Evolutionary conservation across 768 basidiomycete species (phyloP).

Genomic region (Exidia glandulosa): DNA sequence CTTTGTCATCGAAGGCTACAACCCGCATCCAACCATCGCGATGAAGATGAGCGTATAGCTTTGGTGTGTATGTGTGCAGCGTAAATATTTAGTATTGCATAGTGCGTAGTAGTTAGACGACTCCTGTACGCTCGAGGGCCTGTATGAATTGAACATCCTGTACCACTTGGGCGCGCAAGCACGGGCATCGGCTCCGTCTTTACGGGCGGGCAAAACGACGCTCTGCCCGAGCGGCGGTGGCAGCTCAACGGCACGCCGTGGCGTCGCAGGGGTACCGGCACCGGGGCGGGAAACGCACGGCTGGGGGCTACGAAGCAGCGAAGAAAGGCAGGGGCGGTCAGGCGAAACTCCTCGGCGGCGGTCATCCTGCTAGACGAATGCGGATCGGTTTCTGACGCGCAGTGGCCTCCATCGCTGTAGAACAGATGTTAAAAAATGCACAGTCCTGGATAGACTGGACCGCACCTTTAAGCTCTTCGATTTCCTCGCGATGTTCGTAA

Average conservation of each 20-base stretch:
- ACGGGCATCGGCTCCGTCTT: too few relatives aligned
- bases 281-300: too few relatives aligned
- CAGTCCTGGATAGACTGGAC: conserved; percentile 17
- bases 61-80: too few relatives aligned
- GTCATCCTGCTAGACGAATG: conserved; percentile 6
- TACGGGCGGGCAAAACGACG: too few relatives aligned
- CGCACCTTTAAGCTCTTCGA: conserved; percentile 15
- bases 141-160: too few relatives aligned
- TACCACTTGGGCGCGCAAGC: too few relatives aligned
- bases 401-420: conserved; percentile 4
- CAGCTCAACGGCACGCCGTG: too few relatives aligned
- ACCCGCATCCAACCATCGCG: conserved; percentile 69
- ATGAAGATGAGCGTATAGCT: conserved; percentile 92
- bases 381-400: conserved; percentile 5
- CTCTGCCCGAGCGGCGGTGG: too few relatives aligned
- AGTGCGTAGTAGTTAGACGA: too few relatives aligned
- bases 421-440: background rate
- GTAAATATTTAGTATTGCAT: too few relatives aligned
- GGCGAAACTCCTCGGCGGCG: background rate
- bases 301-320: background rate
- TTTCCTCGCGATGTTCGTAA: conserved; percentile 80
- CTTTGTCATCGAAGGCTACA: conserved; percentile 77
- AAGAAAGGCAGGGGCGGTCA: background rate
- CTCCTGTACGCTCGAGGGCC: too few relatives aligned
- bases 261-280: too few relatives aligned